Evolutionary conservation across 371 early-diverging fungal species (phyloP).

Genomic region (Lichtheimia corymbifera): DNA sequence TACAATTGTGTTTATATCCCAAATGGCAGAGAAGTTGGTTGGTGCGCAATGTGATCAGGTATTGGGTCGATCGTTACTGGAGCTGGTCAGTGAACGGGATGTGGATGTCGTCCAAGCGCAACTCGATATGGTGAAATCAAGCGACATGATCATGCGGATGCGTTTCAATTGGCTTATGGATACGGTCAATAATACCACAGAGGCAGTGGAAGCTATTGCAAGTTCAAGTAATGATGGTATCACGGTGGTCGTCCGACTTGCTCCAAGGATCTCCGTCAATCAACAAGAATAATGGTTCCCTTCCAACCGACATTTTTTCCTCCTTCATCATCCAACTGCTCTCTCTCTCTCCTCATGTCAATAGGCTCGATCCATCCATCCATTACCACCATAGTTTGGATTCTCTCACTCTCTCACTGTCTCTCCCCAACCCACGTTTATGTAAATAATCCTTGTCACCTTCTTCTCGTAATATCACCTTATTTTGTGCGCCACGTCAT

Average conservation of each 20-base stretch:
- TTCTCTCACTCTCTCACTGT: too few species aligned
- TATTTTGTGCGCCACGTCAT: neutral
- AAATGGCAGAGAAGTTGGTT: constrained; percentile 24
- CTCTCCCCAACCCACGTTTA: too few species aligned
- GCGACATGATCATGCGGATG: constrained; percentile 31
- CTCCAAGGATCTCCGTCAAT: constrained; percentile 12
- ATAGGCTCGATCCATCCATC: too few species aligned
- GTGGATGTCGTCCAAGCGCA: constrained; percentile 19
- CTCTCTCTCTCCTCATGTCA: too few species aligned
- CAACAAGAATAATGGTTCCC: neutral
- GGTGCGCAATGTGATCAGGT: constrained; percentile 18
- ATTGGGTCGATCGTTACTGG: constrained; percentile 26
- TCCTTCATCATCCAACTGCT: too few species aligned
- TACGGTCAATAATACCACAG: constrained; percentile 10
- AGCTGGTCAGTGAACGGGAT: constrained; percentile 31
- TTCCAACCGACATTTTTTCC: too few species aligned
- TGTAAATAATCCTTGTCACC: too few species aligned
- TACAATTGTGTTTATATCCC: constrained; percentile 29
- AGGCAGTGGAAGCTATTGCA: constrained; percentile 33
- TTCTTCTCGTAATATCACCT: too few species aligned
- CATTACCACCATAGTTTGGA: too few species aligned
- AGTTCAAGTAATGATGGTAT: constrained; percentile 52
- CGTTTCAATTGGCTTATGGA: constrained; percentile 43
- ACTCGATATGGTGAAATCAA: constrained; percentile 28
- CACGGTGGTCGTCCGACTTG: constrained; percentile 33